A percentile compares a stretch with the other conserved stretches of the same genome.
Conservation (phyloP, 1,139 yeast genomes). For the Debaryomyces psychrophilus region DNA sequence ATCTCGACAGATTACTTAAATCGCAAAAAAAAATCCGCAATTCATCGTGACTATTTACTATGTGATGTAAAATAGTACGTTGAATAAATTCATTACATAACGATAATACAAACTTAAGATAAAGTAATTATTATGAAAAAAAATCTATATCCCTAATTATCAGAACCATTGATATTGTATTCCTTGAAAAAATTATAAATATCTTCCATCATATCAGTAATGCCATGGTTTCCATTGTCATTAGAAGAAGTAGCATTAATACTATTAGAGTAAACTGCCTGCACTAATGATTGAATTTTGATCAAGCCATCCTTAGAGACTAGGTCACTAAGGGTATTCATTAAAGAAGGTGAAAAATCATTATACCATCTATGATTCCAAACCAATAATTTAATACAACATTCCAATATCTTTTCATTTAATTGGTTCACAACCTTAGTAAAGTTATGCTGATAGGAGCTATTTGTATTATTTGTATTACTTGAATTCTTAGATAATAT, state of each 20-base stretch:
- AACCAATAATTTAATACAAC: slow-evolving; percentile 75
- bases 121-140: neutral
- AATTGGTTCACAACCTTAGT: slow-evolving; percentile 51
- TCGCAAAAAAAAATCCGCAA: slow-evolving; percentile 3
- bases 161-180: slow-evolving; percentile 48
- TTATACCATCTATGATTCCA: slow-evolving; percentile 99
- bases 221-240: slow-evolving; percentile 53
- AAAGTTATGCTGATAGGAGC: slow-evolving; percentile 30
- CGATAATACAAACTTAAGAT: neutral
- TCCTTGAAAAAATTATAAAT: slow-evolving; percentile 51
- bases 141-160: slow-evolving; percentile 28
- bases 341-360: slow-evolving; percentile 76
- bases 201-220: slow-evolving; percentile 60
- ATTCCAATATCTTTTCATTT: slow-evolving; percentile 66
- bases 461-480: slow-evolving; percentile 20
- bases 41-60: slow-evolving; percentile 3
- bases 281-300: slow-evolving; percentile 74
- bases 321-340: slow-evolving; percentile 57
- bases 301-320: slow-evolving; percentile 78
- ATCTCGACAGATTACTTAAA: neutral
- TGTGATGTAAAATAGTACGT: neutral
- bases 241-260: slow-evolving; percentile 26
- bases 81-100: neutral
- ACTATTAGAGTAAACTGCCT: slow-evolving; percentile 62
- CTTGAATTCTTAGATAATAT: slow-evolving; percentile 34